Evolutionary conservation across 2,329 filamentous ascomycete species (phyloP), one percentile per base, ranked within the genome.

Genomic region (Aaosphaeria pasadenensis): DNA sequence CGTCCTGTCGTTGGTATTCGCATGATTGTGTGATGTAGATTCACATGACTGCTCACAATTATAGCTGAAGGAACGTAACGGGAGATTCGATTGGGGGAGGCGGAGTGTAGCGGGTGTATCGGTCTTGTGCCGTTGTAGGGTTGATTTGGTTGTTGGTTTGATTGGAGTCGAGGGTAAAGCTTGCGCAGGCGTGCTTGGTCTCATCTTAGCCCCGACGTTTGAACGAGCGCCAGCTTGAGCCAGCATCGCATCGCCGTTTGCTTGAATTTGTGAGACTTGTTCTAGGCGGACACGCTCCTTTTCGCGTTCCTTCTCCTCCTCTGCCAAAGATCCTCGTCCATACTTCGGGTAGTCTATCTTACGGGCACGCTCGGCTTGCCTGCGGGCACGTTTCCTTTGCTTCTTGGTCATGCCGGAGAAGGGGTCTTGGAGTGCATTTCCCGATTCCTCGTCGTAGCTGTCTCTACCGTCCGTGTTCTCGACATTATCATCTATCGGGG

Each of bases 171-270:
- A n/a, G 7, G 33, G 33, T 36, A n/a, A 9, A n/a, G n/a, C 33
- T 36, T 36, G 9, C 9, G n/a, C 33, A 36, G 33, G 33, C 33
- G 33, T 62, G 28, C 53, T 38, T 31, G 63, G 56, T 28, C 55
- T 56, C 35, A 64, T 56, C 42, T 65, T 64, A 6, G 60, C 58
- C 32, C 62, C 55, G 13, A 65, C 64, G 36, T 66, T 65, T 13
- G 63, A 66, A 44, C 51, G 51, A 42, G 58, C 54, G 29, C 52
- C 57, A 33, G 45, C 30, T 13, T 32, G 42, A 24, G 17, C 17
- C 17, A 24, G 17, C 17, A 24, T 30, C 36, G 24, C 13, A 5
- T 30, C 24, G 36, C n/a, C n/a, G 33, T 36, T 36, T 36, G 9
- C 33, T 24, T n/a, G n/a, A 36, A 36, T 9, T 9, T 9, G n/a